phyloP scores from a whole-genome alignment of 2,329 filamentous ascomycete genomes.

The Zalaria obscura region DNA sequence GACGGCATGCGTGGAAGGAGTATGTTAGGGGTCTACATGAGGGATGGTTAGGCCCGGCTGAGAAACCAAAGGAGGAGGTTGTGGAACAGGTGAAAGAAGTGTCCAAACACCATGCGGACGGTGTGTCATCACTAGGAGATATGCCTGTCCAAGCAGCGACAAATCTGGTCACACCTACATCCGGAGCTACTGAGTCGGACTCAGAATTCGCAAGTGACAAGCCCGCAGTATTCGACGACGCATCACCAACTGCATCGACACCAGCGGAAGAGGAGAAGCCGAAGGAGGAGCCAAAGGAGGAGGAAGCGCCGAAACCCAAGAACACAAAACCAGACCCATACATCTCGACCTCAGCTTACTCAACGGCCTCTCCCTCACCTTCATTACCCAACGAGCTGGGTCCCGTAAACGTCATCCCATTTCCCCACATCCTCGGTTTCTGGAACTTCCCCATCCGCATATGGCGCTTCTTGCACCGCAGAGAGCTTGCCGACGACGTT shows the following conservation, averaged over 20 bases:
- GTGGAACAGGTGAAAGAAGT: slow-evolving; percentile 4
- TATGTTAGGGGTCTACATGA: slow-evolving; percentile 88
- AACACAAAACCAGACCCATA: slow-evolving; percentile 55
- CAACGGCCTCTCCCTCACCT: slow-evolving; percentile 47
- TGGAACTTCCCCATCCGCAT: slow-evolving; percentile 76
- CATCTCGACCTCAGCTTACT: slow-evolving; percentile 60
- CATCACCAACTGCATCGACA: slow-evolving; percentile 16
- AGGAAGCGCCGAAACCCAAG: slow-evolving; percentile 27
- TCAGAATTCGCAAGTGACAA: slow-evolving; percentile 3
- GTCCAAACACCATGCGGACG: slow-evolving; percentile 7
- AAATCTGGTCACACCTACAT: slow-evolving; percentile 5
- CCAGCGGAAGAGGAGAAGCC: slow-evolving; percentile 9
- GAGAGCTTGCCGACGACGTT: slow-evolving; percentile 72
- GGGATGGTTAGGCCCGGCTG: slow-evolving; percentile 82
- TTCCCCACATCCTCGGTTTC: slow-evolving; percentile 89
- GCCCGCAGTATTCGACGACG: slow-evolving; percentile 15
- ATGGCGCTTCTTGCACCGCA: slow-evolving; percentile 74
- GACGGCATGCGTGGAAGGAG: slow-evolving; percentile 92
- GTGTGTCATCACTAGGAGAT: slow-evolving; percentile 12
- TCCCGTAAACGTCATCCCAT: slow-evolving; percentile 56
- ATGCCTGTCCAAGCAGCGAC: slow-evolving; percentile 12
- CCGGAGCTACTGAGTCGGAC: not conserved
- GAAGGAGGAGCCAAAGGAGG: slow-evolving; percentile 24
- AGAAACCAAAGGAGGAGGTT: slow-evolving; percentile 35
- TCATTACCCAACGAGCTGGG: slow-evolving; percentile 57